phyloP scores from a whole-genome alignment of 2,329 filamentous ascomycete species.

The Cordyceps militaris region DNA sequence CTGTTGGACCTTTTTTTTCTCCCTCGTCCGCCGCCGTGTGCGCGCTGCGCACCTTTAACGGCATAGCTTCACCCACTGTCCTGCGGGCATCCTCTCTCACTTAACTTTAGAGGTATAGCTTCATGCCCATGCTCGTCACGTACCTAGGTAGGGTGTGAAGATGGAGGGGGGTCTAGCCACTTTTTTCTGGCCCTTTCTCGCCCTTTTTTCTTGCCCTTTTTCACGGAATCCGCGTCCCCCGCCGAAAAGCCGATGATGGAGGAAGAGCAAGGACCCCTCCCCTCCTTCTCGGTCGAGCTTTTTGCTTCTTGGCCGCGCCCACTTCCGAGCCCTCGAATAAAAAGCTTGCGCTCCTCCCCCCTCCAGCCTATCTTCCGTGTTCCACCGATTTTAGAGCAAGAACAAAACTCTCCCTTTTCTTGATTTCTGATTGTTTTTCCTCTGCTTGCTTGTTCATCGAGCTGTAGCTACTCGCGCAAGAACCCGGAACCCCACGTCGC shows the following conservation, averaged over 20 bases:
- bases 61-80: slow-evolving; percentile 12
- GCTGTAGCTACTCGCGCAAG: background rate
- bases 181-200: background rate
- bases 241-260: slow-evolving; percentile 3
- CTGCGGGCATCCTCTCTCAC: slow-evolving; percentile 1
- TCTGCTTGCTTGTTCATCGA: background rate
- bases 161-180: background rate
- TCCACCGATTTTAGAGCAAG: background rate
- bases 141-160: background rate
- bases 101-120: slow-evolving; percentile 14
- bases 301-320: slow-evolving; percentile 3
- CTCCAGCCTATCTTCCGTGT: background rate
- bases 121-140: slow-evolving; percentile 5
- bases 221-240: slow-evolving; percentile 4
- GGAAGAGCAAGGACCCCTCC: background rate
- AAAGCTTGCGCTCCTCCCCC: background rate
- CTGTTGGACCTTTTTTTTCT: background rate
- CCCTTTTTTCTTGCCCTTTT: background rate
- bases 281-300: background rate
- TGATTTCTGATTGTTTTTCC: background rate
- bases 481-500: background rate
- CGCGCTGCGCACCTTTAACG: slow-evolving; percentile 12
- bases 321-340: slow-evolving; percentile 9
- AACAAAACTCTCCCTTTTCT: background rate
- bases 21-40: background rate